Percentiles rank a stretch among this genome's conserved stretches.
phyloP scores from a whole-genome alignment of 148 eudicot species.

The Beta vulgaris region DNA sequence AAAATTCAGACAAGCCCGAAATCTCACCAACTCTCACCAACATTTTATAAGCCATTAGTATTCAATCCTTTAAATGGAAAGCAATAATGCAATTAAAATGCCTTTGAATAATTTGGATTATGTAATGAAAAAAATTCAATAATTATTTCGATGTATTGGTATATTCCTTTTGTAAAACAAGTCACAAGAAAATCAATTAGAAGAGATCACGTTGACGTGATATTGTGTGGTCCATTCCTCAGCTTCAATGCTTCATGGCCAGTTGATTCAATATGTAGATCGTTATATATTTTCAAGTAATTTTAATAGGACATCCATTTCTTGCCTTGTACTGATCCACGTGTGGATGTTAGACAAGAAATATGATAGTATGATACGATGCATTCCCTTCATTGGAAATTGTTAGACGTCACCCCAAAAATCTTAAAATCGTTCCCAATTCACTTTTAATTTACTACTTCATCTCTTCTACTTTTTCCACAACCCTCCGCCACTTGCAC shows the following conservation, averaged over 20 bases:
- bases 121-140: background rate
- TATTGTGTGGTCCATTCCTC: background rate
- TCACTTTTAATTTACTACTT: too few relatives aligned
- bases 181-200: background rate
- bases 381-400: too few relatives aligned
- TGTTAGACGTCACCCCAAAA: too few relatives aligned
- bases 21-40: conserved; percentile 7
- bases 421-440: too few relatives aligned
- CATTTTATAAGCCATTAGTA: background rate
- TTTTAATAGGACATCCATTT: background rate
- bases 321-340: conserved; percentile 13
- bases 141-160: background rate
- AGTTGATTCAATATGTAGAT: background rate
- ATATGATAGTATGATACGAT: background rate
- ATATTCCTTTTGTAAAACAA: background rate
- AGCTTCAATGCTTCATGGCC: background rate
- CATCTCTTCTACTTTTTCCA: too few relatives aligned
- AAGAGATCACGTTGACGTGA: background rate
- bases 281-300: background rate
- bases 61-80: background rate
- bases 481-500: too few relatives aligned
- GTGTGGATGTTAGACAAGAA: background rate
- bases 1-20: background rate
- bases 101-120: background rate
- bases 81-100: background rate